Percentiles rank a stretch among this genome's conserved stretches.
These are phyloP conservation scores for Podospora pseudoanserina DNA, from an alignment of 495 filamentous ascomycete genomes.

Conservation along the genomic window DNA sequence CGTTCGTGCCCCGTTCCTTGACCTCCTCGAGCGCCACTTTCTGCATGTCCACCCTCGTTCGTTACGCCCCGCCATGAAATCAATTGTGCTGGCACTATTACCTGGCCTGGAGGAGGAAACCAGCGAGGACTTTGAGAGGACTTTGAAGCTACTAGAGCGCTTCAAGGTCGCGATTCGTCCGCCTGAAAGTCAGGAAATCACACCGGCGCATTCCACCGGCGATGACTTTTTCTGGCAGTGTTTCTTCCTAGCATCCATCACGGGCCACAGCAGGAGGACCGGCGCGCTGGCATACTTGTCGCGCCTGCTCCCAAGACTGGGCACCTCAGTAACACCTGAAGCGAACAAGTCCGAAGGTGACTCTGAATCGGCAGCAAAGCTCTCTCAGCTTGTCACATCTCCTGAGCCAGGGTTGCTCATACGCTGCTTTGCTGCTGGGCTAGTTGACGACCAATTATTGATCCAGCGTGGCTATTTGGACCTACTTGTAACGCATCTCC, in stretches of 20 bases:
- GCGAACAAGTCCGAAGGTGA: conserved; percentile 22
- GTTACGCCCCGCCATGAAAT: conserved; percentile 83
- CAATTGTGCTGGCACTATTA: conserved; percentile 76
- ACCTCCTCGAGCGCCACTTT: conserved; percentile 76
- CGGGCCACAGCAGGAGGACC: conserved; percentile 73
- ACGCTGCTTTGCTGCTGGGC: conserved; percentile 82
- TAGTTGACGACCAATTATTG: conserved; percentile 84
- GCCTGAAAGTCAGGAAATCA: conserved; percentile 42
- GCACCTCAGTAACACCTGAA: conserved; percentile 32
- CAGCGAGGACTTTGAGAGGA: conserved; percentile 93
- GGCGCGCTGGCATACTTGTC: conserved; percentile 83
- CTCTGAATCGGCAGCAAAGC: conserved; percentile 39
- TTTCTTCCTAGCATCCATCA: conserved; percentile 90
- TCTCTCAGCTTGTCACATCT: conserved; percentile 73
- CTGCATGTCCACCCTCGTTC: conserved; percentile 63
- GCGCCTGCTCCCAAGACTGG: conserved; percentile 74
- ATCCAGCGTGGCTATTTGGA: conserved; percentile 94
- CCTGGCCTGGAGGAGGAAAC: conserved; percentile 94
- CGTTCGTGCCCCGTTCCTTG: conserved; percentile 77
- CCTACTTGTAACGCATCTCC: conserved; percentile 84
- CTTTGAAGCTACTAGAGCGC: conserved; percentile 69
- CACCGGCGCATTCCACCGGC: conserved; percentile 53
- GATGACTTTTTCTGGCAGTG: conserved; percentile 98
- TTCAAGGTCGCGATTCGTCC: conserved; percentile 66
- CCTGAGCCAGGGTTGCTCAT: conserved; percentile 90